A percentile compares a stretch with the other conserved stretches of the same genome.
phyloP scores from a whole-genome alignment of 2,329 filamentous ascomycete genomes.

The Trichoderma simmonsii region DNA sequence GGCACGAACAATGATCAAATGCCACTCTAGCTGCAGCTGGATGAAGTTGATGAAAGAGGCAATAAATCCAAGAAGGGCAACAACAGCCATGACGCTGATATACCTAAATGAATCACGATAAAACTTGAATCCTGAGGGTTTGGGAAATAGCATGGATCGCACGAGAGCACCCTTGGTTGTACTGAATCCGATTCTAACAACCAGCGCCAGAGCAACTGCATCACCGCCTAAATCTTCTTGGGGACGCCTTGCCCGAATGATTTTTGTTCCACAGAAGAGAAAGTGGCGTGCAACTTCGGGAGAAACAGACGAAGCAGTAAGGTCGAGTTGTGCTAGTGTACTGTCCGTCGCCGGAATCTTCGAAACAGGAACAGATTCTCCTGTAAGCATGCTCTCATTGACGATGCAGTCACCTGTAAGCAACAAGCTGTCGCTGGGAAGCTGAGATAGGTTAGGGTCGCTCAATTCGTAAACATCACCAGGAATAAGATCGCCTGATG shows the following conservation, averaged over 20 bases:
- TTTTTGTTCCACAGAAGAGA: constrained; percentile 91
- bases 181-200: constrained; percentile 92
- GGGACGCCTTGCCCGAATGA: constrained; percentile 83
- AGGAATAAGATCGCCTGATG: constrained; percentile 84
- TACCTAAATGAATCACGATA: constrained; percentile 97
- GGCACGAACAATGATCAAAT: constrained; percentile 86
- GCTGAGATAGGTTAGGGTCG: constrained; percentile 81
- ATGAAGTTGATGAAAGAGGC: constrained; percentile 94
- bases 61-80: constrained; percentile 83
- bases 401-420: constrained; percentile 95
- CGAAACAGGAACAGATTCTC: constrained; percentile 94
- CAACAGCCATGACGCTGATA: constrained; percentile 89
- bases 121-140: constrained; percentile 97
- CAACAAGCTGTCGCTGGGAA: constrained; percentile 88
- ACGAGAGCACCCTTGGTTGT: constrained; percentile 96
- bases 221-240: constrained; percentile 84
- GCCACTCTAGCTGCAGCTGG: constrained; percentile 77
- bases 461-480: constrained; percentile 97
- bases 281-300: constrained; percentile 84
- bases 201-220: constrained; percentile 85
- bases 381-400: constrained; percentile 98
- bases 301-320: constrained; percentile 77
- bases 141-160: constrained; percentile 97
- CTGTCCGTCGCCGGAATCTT: constrained; percentile 83
- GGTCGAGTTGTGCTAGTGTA: constrained; percentile 69